Percentiles rank a stretch among this genome's conserved stretches.
phyloP scores from a whole-genome alignment of 31 red algal species.

The Bonnemaisonia californica region DNA sequence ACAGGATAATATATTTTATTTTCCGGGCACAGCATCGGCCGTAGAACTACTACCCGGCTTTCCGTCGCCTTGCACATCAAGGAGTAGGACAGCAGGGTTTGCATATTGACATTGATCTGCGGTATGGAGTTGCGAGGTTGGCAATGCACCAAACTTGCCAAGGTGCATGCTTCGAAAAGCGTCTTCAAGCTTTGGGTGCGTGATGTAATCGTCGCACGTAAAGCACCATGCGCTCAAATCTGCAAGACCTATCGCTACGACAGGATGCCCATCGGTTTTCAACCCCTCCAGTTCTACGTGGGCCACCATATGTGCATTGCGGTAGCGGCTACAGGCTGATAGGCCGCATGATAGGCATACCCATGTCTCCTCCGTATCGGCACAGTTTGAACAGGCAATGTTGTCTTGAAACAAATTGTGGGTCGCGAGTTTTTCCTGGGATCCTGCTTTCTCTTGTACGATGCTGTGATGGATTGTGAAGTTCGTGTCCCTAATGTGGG shows the following conservation, averaged over 20 bases:
- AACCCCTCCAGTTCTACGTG: constrained; percentile 31
- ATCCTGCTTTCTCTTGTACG: not conserved
- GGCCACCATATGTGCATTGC: constrained; percentile 48
- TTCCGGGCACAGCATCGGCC: too few species aligned
- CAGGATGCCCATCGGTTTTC: not conserved
- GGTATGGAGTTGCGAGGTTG: constrained; percentile 27
- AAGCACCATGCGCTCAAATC: constrained; percentile 69
- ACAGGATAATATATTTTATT: too few species aligned
- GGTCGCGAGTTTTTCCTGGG: constrained; percentile 17
- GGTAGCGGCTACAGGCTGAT: constrained; percentile 52
- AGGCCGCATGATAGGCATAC: constrained; percentile 51
- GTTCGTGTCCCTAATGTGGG: constrained; percentile 20
- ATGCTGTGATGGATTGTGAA: constrained; percentile 15
- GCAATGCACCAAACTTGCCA: constrained; percentile 43
- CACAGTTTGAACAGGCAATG: constrained; percentile 29
- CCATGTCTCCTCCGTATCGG: constrained; percentile 50
- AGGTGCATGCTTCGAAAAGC: constrained; percentile 53
- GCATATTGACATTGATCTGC: not conserved
- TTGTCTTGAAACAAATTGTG: constrained; percentile 34
- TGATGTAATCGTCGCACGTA: constrained; percentile 62
- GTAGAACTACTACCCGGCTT: too few species aligned
- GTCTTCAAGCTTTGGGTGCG: constrained; percentile 55
- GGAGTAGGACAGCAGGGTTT: too few species aligned
- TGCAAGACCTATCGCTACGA: constrained; percentile 52
- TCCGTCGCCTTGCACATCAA: too few species aligned